Conservation (phyloP, 2,329 filamentous ascomycete genomes). For the Herpotrichia juniperi region DNA sequence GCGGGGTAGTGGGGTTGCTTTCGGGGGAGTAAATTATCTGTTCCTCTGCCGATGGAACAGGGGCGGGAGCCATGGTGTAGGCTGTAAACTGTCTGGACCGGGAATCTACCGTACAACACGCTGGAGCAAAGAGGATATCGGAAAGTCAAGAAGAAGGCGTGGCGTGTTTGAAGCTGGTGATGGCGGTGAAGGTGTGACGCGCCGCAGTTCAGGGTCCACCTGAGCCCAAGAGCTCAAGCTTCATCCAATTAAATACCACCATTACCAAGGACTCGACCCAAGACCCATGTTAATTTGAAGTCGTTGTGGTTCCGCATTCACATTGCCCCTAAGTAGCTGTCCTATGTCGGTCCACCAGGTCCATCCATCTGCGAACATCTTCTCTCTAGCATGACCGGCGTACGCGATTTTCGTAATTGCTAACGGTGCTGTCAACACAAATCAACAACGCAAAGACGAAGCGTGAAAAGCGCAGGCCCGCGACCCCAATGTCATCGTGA, state of each 20-base stretch:
- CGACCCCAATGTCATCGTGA: background rate
- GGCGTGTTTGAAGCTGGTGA: constrained; percentile 13
- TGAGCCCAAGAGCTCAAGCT: constrained; percentile 13
- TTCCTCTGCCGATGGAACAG: constrained; percentile 35
- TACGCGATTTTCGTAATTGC: too few relatives aligned
- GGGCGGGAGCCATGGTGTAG: constrained; percentile 28
- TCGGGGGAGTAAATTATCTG: constrained; percentile 50
- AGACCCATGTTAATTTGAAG: background rate
- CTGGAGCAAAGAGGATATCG: background rate
- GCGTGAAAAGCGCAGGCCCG: background rate
- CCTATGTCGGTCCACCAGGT: too few relatives aligned
- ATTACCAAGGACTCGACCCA: constrained; percentile 21
- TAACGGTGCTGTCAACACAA: background rate
- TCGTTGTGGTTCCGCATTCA: too few relatives aligned
- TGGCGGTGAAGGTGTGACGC: constrained; percentile 30
- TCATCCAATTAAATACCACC: constrained; percentile 26
- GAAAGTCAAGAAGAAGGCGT: background rate
- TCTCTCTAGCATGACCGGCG: too few relatives aligned
- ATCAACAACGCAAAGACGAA: background rate
- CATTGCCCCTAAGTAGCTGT: too few relatives aligned
- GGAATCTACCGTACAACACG: background rate
- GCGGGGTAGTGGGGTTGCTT: constrained; percentile 54
- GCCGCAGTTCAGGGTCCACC: constrained; percentile 34
- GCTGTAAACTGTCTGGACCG: background rate
- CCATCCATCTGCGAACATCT: too few relatives aligned